A percentile compares a stretch with the other conserved stretches of the same genome.
These are phyloP conservation scores for Leishmania tarentolae DNA, from an alignment of 208 protist species.

Conservation along the genomic window DNA sequence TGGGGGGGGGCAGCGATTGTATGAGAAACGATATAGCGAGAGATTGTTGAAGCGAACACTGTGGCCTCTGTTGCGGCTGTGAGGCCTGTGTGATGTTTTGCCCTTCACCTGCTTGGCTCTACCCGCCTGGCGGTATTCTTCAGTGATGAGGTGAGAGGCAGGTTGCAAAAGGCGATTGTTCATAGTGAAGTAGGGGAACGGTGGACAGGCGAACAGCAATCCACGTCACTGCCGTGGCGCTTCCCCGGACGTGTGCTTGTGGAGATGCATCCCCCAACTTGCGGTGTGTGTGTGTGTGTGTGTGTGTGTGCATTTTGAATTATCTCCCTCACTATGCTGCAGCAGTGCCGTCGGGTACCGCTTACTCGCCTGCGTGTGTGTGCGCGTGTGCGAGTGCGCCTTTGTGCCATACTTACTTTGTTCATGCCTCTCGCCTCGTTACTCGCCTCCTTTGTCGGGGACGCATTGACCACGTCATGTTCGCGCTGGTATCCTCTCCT, in stretches of 20 bases:
- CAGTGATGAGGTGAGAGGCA: neutral
- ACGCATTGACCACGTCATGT: neutral
- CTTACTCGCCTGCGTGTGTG: neutral
- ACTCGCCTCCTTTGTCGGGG: neutral
- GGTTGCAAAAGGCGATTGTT: neutral
- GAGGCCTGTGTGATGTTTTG: neutral
- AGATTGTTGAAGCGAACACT: neutral
- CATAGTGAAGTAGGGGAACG: neutral
- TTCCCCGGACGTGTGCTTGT: neutral
- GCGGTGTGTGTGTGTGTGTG: conserved; percentile 2
- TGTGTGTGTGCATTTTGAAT: neutral
- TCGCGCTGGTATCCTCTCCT: neutral
- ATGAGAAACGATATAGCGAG: neutral
- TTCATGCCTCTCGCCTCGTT: neutral
- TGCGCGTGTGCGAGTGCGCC: neutral
- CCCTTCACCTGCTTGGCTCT: neutral
- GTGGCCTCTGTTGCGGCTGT: neutral
- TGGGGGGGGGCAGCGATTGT: neutral
- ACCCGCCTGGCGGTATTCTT: neutral
- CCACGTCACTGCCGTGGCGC: neutral
- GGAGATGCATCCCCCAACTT: neutral
- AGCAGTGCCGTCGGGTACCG: neutral
- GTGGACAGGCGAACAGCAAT: neutral
- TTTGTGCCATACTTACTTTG: neutral
- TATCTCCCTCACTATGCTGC: neutral